Conservation (phyloP, 352 stramenopile species). For the Phytophthora ohioensis region DNA sequence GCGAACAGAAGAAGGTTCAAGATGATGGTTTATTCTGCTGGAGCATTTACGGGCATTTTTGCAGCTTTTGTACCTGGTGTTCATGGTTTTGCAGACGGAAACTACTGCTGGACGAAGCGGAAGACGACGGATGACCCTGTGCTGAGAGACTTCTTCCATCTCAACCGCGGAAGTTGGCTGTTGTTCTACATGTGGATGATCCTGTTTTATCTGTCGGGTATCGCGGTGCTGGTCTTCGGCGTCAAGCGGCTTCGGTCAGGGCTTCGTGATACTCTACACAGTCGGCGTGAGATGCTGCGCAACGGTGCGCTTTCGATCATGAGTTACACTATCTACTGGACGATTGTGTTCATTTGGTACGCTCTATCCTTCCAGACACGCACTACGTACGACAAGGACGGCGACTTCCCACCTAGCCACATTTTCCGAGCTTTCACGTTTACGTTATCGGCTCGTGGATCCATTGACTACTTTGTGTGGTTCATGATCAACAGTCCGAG, state of each 20-base stretch:
- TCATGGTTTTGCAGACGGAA: slow-evolving; percentile 74
- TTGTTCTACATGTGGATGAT: slow-evolving; percentile 91
- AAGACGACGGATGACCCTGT: slow-evolving; percentile 34
- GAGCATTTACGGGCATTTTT: slow-evolving; percentile 50
- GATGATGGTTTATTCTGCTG: slow-evolving; percentile 59
- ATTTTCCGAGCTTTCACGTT: slow-evolving; percentile 81
- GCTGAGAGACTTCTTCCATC: slow-evolving; percentile 71
- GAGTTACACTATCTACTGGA: slow-evolving; percentile 88
- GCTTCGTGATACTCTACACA: slow-evolving; percentile 77
- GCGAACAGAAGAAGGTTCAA: slow-evolving; percentile 71
- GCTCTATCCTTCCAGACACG: slow-evolving; percentile 75
- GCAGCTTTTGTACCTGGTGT: slow-evolving; percentile 41
- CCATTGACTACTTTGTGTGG: slow-evolving; percentile 87
- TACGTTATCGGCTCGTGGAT: slow-evolving; percentile 66
- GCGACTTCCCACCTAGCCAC: slow-evolving; percentile 51
- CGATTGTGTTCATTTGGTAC: slow-evolving; percentile 83
- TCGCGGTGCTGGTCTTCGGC: slow-evolving; percentile 72
- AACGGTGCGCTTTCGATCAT: slow-evolving; percentile 83
- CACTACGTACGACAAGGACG: slow-evolving; percentile 49
- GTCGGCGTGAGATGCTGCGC: slow-evolving; percentile 79
- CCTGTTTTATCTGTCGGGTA: slow-evolving; percentile 80
- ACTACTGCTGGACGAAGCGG: slow-evolving; percentile 84
- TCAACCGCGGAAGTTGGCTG: slow-evolving; percentile 80
- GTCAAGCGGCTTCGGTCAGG: slow-evolving; percentile 73
- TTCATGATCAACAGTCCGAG: slow-evolving; percentile 86